phyloP scores from a whole-genome alignment of 2,329 filamentous ascomycete genomes.

The Aspergillus fumigatiaffinis region DNA sequence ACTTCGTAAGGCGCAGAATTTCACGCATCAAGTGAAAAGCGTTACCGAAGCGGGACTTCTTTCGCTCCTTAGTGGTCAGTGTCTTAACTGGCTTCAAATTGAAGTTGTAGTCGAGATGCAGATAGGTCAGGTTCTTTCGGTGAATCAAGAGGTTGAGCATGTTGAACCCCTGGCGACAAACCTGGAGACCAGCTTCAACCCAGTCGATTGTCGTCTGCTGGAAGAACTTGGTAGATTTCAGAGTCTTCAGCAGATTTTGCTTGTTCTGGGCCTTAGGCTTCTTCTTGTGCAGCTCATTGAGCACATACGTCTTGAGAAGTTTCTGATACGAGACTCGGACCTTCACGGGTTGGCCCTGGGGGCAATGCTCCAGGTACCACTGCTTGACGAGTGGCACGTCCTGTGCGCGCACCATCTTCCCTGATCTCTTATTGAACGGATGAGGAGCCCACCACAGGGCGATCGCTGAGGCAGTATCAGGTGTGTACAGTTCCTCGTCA shows the following conservation, averaged over 20 bases:
- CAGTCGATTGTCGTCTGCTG: constrained; percentile 99
- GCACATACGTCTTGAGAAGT: constrained; percentile 87
- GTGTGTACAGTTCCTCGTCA: constrained; percentile 83
- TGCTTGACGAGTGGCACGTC: constrained; percentile 97
- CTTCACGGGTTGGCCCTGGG: constrained; percentile 87
- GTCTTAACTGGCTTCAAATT: constrained; percentile 99
- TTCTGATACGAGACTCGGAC: constrained; percentile 98
- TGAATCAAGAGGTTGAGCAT: constrained; percentile 98
- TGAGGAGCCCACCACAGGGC: constrained; percentile 97
- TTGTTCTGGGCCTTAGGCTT: constrained; percentile 93
- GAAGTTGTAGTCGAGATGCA: constrained; percentile 99
- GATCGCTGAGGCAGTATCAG: constrained; percentile 86
- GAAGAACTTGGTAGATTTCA: constrained; percentile 98
- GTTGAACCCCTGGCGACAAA: constrained; percentile 97
- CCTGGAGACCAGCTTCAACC: constrained; percentile 97
- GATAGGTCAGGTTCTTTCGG: constrained; percentile 95
- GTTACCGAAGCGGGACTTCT: constrained; percentile 98
- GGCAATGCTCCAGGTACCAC: constrained; percentile 96
- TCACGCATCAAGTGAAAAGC: constrained; percentile 99
- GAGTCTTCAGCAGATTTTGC: constrained; percentile 80
- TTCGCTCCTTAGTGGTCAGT: constrained; percentile 95
- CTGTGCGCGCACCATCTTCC: constrained; percentile 92
- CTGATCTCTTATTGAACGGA: constrained; percentile 90
- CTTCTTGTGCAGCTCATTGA: constrained; percentile 96
- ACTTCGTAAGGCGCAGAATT: constrained; percentile 89